Evolutionary conservation across 1,139 yeast genomes (phyloP).

Genomic region (Hemisphaericaspora xylanilytica): DNA sequence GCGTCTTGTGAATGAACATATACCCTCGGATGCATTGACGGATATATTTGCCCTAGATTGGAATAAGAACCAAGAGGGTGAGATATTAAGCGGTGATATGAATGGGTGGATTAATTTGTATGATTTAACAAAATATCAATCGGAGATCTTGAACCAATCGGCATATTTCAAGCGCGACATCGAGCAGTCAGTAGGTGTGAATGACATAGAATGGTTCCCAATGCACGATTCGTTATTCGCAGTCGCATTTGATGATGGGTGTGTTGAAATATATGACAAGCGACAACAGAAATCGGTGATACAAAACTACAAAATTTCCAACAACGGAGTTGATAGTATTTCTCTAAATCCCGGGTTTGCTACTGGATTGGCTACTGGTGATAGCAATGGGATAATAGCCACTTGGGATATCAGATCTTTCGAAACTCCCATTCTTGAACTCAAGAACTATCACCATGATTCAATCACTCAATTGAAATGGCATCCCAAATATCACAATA

Average conservation of each 20-base stretch:
- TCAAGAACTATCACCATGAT: constrained; percentile 49
- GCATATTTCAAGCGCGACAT: constrained; percentile 10
- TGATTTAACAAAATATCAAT: constrained; percentile 29
- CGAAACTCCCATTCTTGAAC: constrained; percentile 15
- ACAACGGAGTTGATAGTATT: constrained; percentile 60
- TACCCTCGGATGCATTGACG: constrained; percentile 7
- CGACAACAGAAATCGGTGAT: constrained; percentile 27
- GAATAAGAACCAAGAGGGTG: constrained; percentile 41
- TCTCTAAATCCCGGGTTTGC: constrained; percentile 59
- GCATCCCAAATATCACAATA: constrained; percentile 62
- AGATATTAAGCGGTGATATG: constrained; percentile 35
- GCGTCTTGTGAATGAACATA: constrained; percentile 7
- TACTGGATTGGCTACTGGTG: constrained; percentile 65
- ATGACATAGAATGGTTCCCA: constrained; percentile 61
- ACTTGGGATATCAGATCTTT: constrained; percentile 70
- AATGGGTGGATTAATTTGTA: constrained; percentile 34
- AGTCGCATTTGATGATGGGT: constrained; percentile 57
- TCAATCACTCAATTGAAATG: constrained; percentile 72
- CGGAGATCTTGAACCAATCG: constrained; percentile 12
- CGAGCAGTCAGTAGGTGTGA: constrained; percentile 40
- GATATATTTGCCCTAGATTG: constrained; percentile 48
- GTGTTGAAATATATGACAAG: constrained; percentile 49
- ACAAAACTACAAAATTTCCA: constrained; percentile 28
- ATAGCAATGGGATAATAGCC: constrained; percentile 54
- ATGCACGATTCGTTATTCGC: constrained; percentile 57